Evolutionary conservation across 306 rosid genomes (phyloP).

Genomic region (Rosa lucieae): DNA sequence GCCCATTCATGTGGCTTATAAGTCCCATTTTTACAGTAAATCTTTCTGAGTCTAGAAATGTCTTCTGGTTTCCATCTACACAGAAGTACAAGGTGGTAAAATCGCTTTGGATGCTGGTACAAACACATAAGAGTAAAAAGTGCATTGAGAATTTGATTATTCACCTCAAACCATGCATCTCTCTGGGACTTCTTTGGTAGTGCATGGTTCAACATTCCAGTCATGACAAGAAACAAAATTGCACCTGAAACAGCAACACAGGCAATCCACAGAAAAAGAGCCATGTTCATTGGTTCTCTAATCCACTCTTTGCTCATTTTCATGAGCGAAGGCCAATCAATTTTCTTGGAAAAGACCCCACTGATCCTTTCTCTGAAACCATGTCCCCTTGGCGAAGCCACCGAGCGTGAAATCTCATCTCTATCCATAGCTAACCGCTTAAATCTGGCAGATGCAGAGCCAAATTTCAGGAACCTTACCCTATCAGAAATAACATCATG

Average conservation of each 20-base stretch:
- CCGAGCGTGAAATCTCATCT: slow-evolving; percentile 70
- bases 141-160: slow-evolving; percentile 92
- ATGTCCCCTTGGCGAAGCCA: slow-evolving; percentile 46
- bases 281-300: slow-evolving; percentile 79
- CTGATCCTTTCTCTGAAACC: slow-evolving; percentile 47
- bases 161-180: slow-evolving; percentile 84
- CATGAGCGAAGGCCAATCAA: slow-evolving; percentile 62
- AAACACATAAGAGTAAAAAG: slow-evolving; percentile 88
- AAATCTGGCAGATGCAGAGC: slow-evolving; percentile 74
- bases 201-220: slow-evolving; percentile 76
- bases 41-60: slow-evolving; percentile 57
- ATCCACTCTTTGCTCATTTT: slow-evolving; percentile 68
- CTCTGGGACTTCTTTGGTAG: slow-evolving; percentile 65
- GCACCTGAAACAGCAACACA: slow-evolving; percentile 92
- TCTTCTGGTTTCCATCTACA: slow-evolving; percentile 74
- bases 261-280: slow-evolving; percentile 68
- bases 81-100: slow-evolving; percentile 78
- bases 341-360: slow-evolving; percentile 52
- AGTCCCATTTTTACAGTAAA: slow-evolving; percentile 84
- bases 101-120: slow-evolving; percentile 82
- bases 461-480: slow-evolving; percentile 50
- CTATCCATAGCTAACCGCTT: slow-evolving; percentile 49
- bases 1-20: slow-evolving; percentile 87
- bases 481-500: slow-evolving; percentile 39
- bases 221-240: slow-evolving; percentile 86